Base-by-base conservation (phyloP, 1,284 basidiomycete genomes). In the Acaromyces ingoldii region DNA sequence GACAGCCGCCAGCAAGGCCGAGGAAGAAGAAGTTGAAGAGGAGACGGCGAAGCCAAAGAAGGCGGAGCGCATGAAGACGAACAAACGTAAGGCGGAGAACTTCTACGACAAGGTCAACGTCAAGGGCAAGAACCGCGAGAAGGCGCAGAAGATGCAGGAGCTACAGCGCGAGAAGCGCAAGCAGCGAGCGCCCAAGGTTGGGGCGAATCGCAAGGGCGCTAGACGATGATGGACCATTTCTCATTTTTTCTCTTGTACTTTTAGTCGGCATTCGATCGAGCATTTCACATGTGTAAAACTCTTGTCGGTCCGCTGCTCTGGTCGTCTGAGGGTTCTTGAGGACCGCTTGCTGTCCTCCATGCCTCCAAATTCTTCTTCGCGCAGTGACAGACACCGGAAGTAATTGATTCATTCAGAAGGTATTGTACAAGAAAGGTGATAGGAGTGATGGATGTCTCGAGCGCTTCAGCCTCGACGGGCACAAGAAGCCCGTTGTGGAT, bases 21-120 rank as follows among this genome's bases (percentile, higher is more conserved):
- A 52, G 17, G 58, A 43, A n/a, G 78, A 78, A 31, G 76, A 77
- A 10, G 67, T 62, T 7, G 72, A 60, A 15, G 66, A 64, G n/a
- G 68, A 71, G 24, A 40, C 51, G 36, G 46, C 51, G 10, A 29
- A 43, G 19, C 54, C 45, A 19, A 62, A 65, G 53, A 73, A 74
- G 49, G 66, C 55, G 26, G 25, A 53, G 17, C 65, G 71, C 10
- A 65, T 72, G 62, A 73, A 56, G 22, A 74, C 72, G 22, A 60
- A 51, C 53, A 74, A 75, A 87, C 86, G 85, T 79, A 92, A 90
- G 78, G 84, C 89, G 15, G 82, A 82, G 55, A 97, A 97, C 79
- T 98, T 91, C 80, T 96, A 90, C 79, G 74, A 73, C 13, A 60
- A 71, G 49, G 75, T 74, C 53, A 76, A 76, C 53, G 72, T 75